phyloP scores from a whole-genome alignment of 768 basidiomycete genomes.

The Chiua virens region DNA sequence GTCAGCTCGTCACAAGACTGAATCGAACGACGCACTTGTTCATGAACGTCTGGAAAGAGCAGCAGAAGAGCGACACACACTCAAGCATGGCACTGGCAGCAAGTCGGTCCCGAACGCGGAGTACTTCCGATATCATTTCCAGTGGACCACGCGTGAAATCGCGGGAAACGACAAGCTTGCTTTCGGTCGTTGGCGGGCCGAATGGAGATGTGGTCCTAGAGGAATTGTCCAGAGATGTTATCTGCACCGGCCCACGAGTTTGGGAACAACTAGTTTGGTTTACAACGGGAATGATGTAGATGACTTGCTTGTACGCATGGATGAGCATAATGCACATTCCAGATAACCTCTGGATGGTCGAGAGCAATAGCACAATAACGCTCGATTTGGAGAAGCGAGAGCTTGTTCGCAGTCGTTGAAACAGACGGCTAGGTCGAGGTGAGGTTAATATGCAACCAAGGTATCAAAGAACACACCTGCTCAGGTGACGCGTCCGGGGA shows the following conservation, averaged over 20 bases:
- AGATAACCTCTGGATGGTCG: slow-evolving; percentile 70
- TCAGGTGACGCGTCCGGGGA: slow-evolving; percentile 25
- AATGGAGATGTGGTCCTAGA: slow-evolving; percentile 21
- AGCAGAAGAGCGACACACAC: slow-evolving; percentile 45
- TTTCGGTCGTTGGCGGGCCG: slow-evolving; percentile 22
- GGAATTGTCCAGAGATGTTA: not conserved
- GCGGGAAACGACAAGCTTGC: not conserved
- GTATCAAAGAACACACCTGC: slow-evolving; percentile 15
- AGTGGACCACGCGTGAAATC: slow-evolving; percentile 47
- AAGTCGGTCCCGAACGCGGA: slow-evolving; percentile 48
- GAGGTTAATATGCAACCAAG: not conserved
- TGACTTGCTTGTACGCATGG: slow-evolving; percentile 62
- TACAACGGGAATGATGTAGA: slow-evolving; percentile 65
- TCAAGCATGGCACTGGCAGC: slow-evolving; percentile 48
- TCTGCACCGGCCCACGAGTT: not conserved
- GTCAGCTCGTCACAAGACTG: slow-evolving; percentile 7
- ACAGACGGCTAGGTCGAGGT: slow-evolving; percentile 17
- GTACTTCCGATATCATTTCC: slow-evolving; percentile 47
- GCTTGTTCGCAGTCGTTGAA: slow-evolving; percentile 26
- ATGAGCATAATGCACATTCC: slow-evolving; percentile 67
- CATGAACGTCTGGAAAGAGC: slow-evolving; percentile 52
- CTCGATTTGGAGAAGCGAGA: slow-evolving; percentile 48
- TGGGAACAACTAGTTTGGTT: slow-evolving; percentile 39
- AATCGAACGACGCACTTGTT: slow-evolving; percentile 46
- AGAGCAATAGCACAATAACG: slow-evolving; percentile 68